Conservation (phyloP, 192 early-diverging fungal genomes). For the Rhizophagus prolifer region DNA sequence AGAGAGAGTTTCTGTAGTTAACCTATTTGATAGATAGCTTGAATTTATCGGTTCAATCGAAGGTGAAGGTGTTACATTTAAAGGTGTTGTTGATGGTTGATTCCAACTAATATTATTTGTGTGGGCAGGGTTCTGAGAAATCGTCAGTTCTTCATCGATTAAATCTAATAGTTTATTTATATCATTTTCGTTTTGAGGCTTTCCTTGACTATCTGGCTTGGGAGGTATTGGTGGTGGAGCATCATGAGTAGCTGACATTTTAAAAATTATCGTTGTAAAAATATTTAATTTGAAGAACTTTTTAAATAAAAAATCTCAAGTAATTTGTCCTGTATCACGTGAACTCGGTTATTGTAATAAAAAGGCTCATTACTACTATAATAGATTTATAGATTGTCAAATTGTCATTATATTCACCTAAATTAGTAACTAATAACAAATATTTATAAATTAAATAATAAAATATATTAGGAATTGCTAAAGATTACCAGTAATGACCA, state of each 20-base stretch:
- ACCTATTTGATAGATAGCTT: neutral
- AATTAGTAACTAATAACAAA: too few species aligned
- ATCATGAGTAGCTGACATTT: constrained; percentile 27
- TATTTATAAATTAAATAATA: too few species aligned
- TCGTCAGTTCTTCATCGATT: constrained; percentile 13
- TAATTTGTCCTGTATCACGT: too few species aligned
- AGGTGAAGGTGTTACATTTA: neutral
- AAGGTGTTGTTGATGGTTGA: neutral
- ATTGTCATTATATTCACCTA: too few species aligned
- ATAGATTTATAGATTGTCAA: too few species aligned
- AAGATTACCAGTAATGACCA: too few species aligned
- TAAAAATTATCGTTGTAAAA: neutral
- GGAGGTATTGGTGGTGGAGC: constrained; percentile 20
- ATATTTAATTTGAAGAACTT: neutral
- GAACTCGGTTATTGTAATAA: too few species aligned
- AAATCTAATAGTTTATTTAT: constrained; percentile 20
- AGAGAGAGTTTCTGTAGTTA: neutral
- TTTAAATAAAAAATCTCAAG: too few species aligned
- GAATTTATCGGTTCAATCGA: neutral
- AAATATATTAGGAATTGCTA: too few species aligned
- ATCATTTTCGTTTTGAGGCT: neutral
- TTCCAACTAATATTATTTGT: neutral
- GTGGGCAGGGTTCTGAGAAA: neutral
- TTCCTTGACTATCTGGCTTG: constrained; percentile 15
- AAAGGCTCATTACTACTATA: too few species aligned